Evolutionary conservation across 2,329 filamentous ascomycete genomes (phyloP), one percentile per base, ranked within the genome.

Genomic region (Zasmidium citrigriseum): DNA sequence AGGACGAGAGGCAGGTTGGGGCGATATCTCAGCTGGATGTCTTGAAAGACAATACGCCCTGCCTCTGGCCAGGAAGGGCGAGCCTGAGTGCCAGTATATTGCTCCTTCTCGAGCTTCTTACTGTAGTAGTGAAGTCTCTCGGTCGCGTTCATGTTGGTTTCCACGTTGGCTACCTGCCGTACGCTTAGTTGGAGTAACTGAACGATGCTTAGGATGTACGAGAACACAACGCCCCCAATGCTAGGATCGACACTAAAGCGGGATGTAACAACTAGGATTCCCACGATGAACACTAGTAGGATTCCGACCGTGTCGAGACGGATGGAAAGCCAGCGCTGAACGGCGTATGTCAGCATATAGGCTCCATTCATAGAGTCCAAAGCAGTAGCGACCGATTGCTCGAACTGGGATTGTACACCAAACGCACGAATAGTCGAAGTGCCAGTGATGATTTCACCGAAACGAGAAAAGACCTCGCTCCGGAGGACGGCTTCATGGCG

Each of bases 71-170:
- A 99, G 20, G 82, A 82, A 1, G 84, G 78, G 18, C 86, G 84
- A 2, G 96, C 85, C 4, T 92, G 85, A 46, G 73, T 76, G 29
- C 90, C 88, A 68, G 93, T 89, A 1, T 93, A 80, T 0, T 93
- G 91, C 0, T 98, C 95, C 71, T 96, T 89, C 62, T 96, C 91
- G 3, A 99, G 83, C 65, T 90, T 77, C 0, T 86, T 91, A 54
- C 91, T 93, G 72, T 98, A 98, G 78, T 96, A 91, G 72, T 92
- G 87, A 29, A 98, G 81, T 50, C 95, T 88, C 76, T 98, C 93
- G 0, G 96, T 95, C 0, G 93, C 88, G 73, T 97, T 98, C 93
- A 98, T 98, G 71, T 93, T 91, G 76, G 97, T 98, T 75, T 98
- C 93, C 9, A 98, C 91, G 74, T 97, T 93, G 24, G 93, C 93